Conservation (phyloP, 148 eudicot genomes). For the Silene latifolia region DNA sequence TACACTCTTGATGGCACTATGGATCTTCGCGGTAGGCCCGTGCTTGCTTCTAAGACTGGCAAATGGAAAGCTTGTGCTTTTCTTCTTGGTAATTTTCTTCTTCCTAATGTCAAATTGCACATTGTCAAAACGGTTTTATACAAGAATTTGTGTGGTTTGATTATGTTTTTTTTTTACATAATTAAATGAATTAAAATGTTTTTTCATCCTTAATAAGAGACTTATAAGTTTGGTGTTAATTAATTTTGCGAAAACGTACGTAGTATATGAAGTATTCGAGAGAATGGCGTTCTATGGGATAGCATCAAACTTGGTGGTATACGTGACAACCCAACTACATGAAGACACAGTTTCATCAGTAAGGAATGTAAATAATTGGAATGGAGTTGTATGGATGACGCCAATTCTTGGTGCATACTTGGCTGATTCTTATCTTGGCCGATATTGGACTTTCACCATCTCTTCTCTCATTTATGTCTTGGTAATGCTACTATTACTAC, state of each 20-base stretch:
- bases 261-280: constrained; percentile 79
- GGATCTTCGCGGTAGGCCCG: constrained; percentile 69
- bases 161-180: no score
- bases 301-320: constrained; percentile 81
- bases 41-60: constrained; percentile 64
- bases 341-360: constrained; percentile 89
- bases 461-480: constrained; percentile 69
- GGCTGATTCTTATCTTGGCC: constrained; percentile 78
- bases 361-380: constrained; percentile 86
- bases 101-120: no score
- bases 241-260: neutral
- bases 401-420: constrained; percentile 82
- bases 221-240: neutral
- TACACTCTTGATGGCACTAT: constrained; percentile 78
- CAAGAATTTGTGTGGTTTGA: no score
- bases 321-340: constrained; percentile 71
- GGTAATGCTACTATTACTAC: constrained; percentile 34
- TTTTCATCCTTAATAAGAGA: no score
- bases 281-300: constrained; percentile 89
- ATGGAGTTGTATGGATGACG: constrained; percentile 84
- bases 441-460: constrained; percentile 86
- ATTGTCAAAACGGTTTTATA: no score
- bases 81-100: constrained; percentile 52
- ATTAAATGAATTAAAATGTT: no score
- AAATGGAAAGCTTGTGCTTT: constrained; percentile 92